Base-by-base conservation (phyloP, 2,329 filamentous ascomycete species). In the Mariannaea elegans region DNA sequence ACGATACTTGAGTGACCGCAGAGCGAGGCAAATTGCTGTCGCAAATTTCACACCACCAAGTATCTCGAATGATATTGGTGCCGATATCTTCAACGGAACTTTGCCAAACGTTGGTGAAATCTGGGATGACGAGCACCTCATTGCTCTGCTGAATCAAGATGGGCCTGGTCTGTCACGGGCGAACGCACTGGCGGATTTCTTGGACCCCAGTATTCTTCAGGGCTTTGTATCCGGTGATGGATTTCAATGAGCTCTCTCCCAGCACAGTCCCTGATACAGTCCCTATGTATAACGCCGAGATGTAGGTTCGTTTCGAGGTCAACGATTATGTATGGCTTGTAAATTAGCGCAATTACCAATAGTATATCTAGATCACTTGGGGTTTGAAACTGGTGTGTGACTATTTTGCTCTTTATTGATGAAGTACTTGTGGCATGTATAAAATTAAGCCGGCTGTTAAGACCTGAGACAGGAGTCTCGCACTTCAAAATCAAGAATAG, bases 181-280 rank as follows among this genome's bases (percentile, higher is more conserved):
- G 10, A 51, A 51, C 16, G 47, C 47, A 3, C 34, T 51, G 31
- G 47, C 47, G 47, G 31, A 51, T 21, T 51, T 51, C 23, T 24
- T 51, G 19, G 47, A 51, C 18, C 47, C 47, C 24, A 41, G 47
- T 18, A 51, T 51, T 27, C 47, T 51, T n/a, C 31, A 51, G 14
- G 47, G 47, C 14, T 51, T 51, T 51, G 47, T 51, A 7, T n/a
- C 47, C 14, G 47, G 47, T 5, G 31, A 29, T 27, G 34, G 34
- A 1, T 51, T 34, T 39, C 14, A 7, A 23, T 48, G n/a, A n/a
- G n/a, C n/a, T n/a, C n/a, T n/a, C n/a, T n/a, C n/a, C n/a, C n/a
- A n/a, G n/a, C n/a, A n/a, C n/a, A n/a, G n/a, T n/a, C n/a, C n/a
- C n/a, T n/a, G n/a, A n/a, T n/a, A n/a, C n/a, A n/a, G n/a, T n/a